These are phyloP conservation scores for Lentinula aciculospora DNA, from an alignment of 768 basidiomycete species.

Conservation along the genomic window DNA sequence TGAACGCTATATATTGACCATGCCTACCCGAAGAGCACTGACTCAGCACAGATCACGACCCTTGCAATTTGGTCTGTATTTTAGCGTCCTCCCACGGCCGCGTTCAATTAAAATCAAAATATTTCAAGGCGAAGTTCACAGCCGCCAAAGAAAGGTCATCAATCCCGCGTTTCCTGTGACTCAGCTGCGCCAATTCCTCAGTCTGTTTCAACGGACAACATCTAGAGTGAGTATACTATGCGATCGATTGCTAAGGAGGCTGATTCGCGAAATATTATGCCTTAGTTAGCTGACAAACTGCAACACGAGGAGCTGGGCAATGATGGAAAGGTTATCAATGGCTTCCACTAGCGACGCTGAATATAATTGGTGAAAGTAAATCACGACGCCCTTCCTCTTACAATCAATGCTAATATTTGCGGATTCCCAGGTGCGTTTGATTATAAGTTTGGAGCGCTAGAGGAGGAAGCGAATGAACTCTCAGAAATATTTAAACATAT, in stretches of 20 bases:
- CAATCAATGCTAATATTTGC: background rate
- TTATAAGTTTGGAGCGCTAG: slow-evolving; percentile 16
- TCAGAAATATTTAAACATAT: slow-evolving; percentile 13
- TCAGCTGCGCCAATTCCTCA: slow-evolving; percentile 21
- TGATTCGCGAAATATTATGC: background rate
- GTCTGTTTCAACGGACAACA: slow-evolving; percentile 18
- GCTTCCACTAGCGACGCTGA: slow-evolving; percentile 19
- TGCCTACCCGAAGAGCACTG: slow-evolving; percentile 17
- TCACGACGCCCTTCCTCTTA: background rate
- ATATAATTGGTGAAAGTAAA: slow-evolving; percentile 22
- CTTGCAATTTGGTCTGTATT: slow-evolving; percentile 16
- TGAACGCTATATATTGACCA: no score
- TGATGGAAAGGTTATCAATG: slow-evolving; percentile 13
- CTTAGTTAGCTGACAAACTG: slow-evolving; percentile 17
- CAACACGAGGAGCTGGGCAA: slow-evolving; percentile 14
- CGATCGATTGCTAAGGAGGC: background rate
- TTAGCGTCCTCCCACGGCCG: background rate
- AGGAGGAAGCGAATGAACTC: slow-evolving; percentile 13
- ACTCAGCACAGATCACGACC: slow-evolving; percentile 5
- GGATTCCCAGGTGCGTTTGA: slow-evolving; percentile 16
- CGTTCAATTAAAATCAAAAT: background rate
- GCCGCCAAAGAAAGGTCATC: slow-evolving; percentile 23
- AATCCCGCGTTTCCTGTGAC: slow-evolving; percentile 20
- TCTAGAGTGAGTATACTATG: slow-evolving; percentile 10
- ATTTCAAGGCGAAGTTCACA: slow-evolving; percentile 15